Evolutionary conservation across 257 asterid genomes (phyloP).

Genomic region (Plantago elongata): DNA sequence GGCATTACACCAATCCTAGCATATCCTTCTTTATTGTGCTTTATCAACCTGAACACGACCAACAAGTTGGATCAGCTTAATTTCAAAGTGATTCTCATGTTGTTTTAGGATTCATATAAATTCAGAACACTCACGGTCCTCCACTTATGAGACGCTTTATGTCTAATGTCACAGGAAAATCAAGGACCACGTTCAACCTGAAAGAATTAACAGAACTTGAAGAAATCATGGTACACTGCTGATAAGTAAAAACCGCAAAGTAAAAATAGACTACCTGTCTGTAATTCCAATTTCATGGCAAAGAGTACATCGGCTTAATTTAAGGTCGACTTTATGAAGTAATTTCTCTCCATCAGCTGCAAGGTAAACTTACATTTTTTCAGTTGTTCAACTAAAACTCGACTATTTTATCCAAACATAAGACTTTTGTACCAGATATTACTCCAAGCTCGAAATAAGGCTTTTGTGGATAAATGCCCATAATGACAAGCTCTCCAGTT

Average conservation of each 20-base stretch:
- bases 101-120: neutral
- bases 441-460: constrained; percentile 64
- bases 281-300: constrained; percentile 67
- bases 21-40: constrained; percentile 36
- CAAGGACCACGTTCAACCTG: constrained; percentile 63
- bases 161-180: constrained; percentile 54
- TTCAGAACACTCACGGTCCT: constrained; percentile 48
- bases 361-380: neutral
- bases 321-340: constrained; percentile 57
- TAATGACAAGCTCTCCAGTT: constrained; percentile 56
- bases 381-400: neutral
- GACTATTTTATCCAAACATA: neutral
- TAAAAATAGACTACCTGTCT: constrained; percentile 24
- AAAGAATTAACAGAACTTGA: constrained; percentile 5
- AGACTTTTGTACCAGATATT: constrained; percentile 38
- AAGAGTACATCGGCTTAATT: constrained; percentile 48
- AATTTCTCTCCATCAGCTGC: constrained; percentile 57
- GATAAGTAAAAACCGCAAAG: neutral
- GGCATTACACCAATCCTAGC: constrained; percentile 83
- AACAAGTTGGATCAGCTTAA: neutral
- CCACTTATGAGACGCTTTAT: constrained; percentile 45
- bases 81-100: neutral
- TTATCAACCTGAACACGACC: constrained; percentile 36
- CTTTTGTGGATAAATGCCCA: constrained; percentile 46
- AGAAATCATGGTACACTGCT: neutral